Evolutionary conservation across 441 rosid genomes (phyloP).

Genomic region (Erodium moschatum): DNA sequence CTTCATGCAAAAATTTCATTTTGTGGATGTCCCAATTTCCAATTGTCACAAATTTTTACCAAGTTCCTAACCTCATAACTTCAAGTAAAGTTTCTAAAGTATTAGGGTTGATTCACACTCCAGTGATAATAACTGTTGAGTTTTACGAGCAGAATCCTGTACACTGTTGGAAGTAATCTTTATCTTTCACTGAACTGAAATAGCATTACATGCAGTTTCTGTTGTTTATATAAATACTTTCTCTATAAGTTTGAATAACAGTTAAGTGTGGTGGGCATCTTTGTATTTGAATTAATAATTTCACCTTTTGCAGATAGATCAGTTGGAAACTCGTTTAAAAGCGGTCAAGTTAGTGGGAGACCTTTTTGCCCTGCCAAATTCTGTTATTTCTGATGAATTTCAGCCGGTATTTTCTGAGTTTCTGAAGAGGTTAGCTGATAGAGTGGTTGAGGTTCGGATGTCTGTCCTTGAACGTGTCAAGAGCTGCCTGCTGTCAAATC

Average conservation of each 20-base stretch:
- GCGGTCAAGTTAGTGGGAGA: slow-evolving; percentile 87
- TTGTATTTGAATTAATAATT: slow-evolving; percentile 1
- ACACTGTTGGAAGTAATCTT: not conserved
- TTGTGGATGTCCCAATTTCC: not conserved
- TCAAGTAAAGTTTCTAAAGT: not conserved
- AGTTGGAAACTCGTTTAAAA: slow-evolving; percentile 77
- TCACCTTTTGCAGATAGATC: slow-evolving; percentile 63
- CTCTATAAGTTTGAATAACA: not conserved
- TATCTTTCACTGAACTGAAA: not conserved
- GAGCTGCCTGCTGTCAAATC: slow-evolving; percentile 69
- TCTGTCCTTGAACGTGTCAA: slow-evolving; percentile 80
- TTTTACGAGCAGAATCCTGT: not conserved
- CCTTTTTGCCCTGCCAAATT: slow-evolving; percentile 70
- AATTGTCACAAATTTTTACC: not conserved
- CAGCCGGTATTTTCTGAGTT: slow-evolving; percentile 84
- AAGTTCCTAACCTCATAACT: not conserved
- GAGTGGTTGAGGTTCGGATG: slow-evolving; percentile 81
- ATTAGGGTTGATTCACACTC: not conserved
- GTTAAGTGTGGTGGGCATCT: not conserved
- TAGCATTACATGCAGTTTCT: not conserved
- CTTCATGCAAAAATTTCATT: not conserved
- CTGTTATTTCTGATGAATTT: slow-evolving; percentile 53
- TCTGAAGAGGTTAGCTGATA: slow-evolving; percentile 89
- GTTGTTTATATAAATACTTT: not conserved
- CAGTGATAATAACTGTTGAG: not conserved